Conservation (phyloP, 495 filamentous ascomycete species). For the Lasiosphaeria ovina region DNA sequence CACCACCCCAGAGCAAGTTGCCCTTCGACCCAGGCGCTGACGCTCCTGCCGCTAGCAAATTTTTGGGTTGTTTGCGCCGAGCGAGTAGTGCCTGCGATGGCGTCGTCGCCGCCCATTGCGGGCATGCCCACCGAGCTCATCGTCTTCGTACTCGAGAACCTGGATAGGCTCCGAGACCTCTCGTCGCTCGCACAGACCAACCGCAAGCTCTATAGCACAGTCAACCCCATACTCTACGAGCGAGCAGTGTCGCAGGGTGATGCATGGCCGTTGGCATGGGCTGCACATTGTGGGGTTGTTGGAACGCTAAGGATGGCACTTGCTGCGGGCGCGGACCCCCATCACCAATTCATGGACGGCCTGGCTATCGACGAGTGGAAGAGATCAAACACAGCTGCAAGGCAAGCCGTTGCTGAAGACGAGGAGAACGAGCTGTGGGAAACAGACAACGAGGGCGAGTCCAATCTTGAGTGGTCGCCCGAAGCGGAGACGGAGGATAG, state of each 20-base stretch:
- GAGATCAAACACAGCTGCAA: constrained; percentile 9
- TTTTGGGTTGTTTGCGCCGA: neutral
- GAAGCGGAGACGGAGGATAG: constrained; percentile 20
- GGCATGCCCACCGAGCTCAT: constrained; percentile 30
- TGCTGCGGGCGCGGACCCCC: constrained; percentile 25
- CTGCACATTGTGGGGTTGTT: constrained; percentile 23
- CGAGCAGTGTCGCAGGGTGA: constrained; percentile 18
- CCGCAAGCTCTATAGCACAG: constrained; percentile 20
- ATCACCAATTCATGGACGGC: constrained; percentile 23
- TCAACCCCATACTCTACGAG: constrained; percentile 28
- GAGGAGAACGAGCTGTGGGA: constrained; percentile 21
- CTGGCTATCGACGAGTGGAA: constrained; percentile 20
- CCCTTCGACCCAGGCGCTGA: no score
- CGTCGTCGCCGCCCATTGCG: constrained; percentile 9
- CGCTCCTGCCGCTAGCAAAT: no score
- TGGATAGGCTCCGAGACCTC: constrained; percentile 25
- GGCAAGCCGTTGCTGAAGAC: constrained; percentile 6
- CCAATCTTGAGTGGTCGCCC: constrained; percentile 17
- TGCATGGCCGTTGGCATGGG: constrained; percentile 30
- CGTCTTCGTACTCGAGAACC: constrained; percentile 25
- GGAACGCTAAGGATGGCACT: constrained; percentile 26
- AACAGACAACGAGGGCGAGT: constrained; percentile 17
- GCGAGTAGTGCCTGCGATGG: neutral
- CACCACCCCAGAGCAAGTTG: no score
- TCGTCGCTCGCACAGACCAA: constrained; percentile 25